These are phyloP conservation scores for Camelina hispida DNA, from an alignment of 345 rosid genomes.

Conservation along the genomic window DNA sequence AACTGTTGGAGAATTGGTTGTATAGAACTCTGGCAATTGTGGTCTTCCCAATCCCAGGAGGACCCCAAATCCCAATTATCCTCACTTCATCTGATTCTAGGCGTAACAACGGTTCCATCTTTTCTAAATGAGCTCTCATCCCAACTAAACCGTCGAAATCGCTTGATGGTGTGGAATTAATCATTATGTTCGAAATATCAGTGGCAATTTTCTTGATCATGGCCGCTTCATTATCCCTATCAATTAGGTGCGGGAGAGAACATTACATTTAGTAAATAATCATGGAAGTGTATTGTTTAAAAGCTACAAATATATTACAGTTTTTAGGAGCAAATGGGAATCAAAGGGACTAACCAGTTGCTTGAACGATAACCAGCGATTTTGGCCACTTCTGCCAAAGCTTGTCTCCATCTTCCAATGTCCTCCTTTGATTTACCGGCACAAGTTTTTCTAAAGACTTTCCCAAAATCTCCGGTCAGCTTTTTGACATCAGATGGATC, in stretches of 20 bases:
- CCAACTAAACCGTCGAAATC: neutral
- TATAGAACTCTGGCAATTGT: neutral
- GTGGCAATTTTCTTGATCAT: neutral
- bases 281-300: too few relatives aligned
- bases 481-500: constrained; percentile 21
- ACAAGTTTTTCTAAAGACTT: constrained; percentile 8
- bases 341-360: too few relatives aligned
- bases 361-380: too few relatives aligned
- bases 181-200: constrained; percentile 1
- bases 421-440: neutral
- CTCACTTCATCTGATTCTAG: constrained; percentile 2
- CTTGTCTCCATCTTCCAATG: neutral
- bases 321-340: too few relatives aligned
- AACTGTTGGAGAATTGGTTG: neutral
- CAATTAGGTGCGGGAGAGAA: neutral
- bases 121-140: constrained; percentile 1
- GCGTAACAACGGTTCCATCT: neutral
- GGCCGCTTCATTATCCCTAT: constrained; percentile 8
- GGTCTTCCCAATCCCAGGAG: constrained; percentile 15
- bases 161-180: neutral
- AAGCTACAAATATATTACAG: too few relatives aligned
- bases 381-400: too few relatives aligned
- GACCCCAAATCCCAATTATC: constrained; percentile 15
- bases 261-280: too few relatives aligned
- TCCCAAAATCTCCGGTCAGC: constrained; percentile 5